phyloP scores from a whole-genome alignment of 352 stramenopile genomes.

The Phytophthora cryptogea region DNA sequence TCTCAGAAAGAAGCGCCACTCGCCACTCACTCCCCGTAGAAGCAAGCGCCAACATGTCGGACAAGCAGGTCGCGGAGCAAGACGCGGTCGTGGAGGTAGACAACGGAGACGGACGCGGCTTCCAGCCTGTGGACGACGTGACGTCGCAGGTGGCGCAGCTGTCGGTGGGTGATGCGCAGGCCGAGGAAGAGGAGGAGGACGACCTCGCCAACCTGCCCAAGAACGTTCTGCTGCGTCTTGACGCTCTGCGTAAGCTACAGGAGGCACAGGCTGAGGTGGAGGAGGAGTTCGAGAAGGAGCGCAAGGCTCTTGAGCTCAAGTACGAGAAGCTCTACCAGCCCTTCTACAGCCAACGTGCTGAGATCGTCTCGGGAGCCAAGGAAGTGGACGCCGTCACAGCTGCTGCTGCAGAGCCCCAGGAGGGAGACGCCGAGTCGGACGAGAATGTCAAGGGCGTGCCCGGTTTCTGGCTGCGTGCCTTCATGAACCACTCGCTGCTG shows the following conservation, averaged over 20 bases:
- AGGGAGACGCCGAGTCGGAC: conserved; percentile 39
- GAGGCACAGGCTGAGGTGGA: conserved; percentile 78
- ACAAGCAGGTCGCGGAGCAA: conserved; percentile 46
- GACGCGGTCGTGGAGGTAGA: conserved; percentile 69
- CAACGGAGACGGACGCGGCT: conserved; percentile 61
- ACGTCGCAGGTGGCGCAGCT: conserved; percentile 46
- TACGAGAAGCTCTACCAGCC: conserved; percentile 90
- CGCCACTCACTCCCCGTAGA: conserved; percentile 4
- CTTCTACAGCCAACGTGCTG: conserved; percentile 73
- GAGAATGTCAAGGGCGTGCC: conserved; percentile 77
- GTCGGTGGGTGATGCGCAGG: conserved; percentile 25
- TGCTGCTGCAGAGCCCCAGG: conserved; percentile 47
- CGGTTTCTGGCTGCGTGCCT: conserved; percentile 85
- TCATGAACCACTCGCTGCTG: conserved; percentile 86
- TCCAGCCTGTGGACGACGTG: conserved; percentile 57
- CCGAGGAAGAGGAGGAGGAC: conserved; percentile 55
- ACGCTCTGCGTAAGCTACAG: conserved; percentile 73
- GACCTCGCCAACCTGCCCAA: conserved; percentile 65
- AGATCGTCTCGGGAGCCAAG: conserved; percentile 79
- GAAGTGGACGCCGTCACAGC: conserved; percentile 68
- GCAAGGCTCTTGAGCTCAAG: conserved; percentile 82
- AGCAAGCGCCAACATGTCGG: conserved; percentile 31
- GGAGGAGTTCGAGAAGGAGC: conserved; percentile 87
- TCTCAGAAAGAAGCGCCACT: conserved; percentile 26
- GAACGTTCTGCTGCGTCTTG: conserved; percentile 75